Evolutionary conservation across 2,329 filamentous ascomycete species (phyloP).

Genomic region (Colletotrichum horii): DNA sequence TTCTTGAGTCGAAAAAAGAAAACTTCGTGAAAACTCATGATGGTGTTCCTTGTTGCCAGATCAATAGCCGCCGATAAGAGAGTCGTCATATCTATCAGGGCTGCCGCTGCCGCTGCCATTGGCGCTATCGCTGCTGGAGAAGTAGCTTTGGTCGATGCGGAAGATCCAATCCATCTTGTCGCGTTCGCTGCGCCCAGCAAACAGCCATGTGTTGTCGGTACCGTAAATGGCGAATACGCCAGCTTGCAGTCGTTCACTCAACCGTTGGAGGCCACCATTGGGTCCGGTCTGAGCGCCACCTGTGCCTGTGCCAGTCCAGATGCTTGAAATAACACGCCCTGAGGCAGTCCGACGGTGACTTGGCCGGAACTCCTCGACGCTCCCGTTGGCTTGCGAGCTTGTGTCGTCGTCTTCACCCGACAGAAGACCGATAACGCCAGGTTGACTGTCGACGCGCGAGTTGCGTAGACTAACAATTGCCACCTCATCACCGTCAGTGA

Average conservation of each 20-base stretch:
- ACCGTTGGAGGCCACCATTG: slow-evolving; percentile 51
- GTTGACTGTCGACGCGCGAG: slow-evolving; percentile 89
- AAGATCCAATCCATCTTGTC: slow-evolving; percentile 98
- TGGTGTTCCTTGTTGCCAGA: background rate
- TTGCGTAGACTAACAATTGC: slow-evolving; percentile 88
- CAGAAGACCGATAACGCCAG: slow-evolving; percentile 82
- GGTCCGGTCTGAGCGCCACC: slow-evolving; percentile 27
- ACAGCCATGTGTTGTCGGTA: slow-evolving; percentile 93
- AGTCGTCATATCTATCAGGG: slow-evolving; percentile 28
- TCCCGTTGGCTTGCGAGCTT: slow-evolving; percentile 30
- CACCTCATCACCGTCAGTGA: slow-evolving; percentile 86
- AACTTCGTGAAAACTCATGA: background rate
- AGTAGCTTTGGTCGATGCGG: slow-evolving; percentile 83
- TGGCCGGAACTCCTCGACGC: slow-evolving; percentile 44
- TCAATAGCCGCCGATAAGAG: slow-evolving; percentile 17
- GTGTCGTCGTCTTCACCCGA: slow-evolving; percentile 50
- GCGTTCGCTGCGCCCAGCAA: slow-evolving; percentile 84
- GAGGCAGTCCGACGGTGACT: slow-evolving; percentile 56
- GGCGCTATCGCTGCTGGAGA: slow-evolving; percentile 51
- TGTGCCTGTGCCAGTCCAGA: slow-evolving; percentile 56
- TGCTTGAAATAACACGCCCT: slow-evolving; percentile 58
- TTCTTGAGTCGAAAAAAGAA: slow-evolving; percentile 1
- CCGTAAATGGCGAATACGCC: slow-evolving; percentile 95
- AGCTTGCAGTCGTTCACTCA: slow-evolving; percentile 65
- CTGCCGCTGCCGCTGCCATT: slow-evolving; percentile 43